phyloP scores from a whole-genome alignment of 2,329 filamentous ascomycete genomes.

The Neodidymelliopsis sp. region DNA sequence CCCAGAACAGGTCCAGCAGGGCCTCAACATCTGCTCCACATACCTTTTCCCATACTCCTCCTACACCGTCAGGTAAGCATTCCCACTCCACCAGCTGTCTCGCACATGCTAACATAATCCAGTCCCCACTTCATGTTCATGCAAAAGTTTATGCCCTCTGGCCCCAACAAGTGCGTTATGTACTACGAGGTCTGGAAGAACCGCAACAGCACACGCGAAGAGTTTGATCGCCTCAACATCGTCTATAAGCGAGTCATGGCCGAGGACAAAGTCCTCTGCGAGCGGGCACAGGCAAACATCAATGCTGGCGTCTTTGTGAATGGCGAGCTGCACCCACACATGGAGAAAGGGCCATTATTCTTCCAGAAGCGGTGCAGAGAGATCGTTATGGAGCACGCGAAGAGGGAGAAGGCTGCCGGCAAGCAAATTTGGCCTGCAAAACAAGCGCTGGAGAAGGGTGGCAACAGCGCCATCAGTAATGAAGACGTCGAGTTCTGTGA shows the following conservation, averaged over 20 bases:
- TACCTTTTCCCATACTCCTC: slow-evolving; percentile 44
- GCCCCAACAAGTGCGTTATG: slow-evolving; percentile 62
- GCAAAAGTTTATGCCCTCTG: slow-evolving; percentile 66
- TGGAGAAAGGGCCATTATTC: slow-evolving; percentile 66
- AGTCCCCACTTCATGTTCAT: slow-evolving; percentile 66
- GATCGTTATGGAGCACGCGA: slow-evolving; percentile 56
- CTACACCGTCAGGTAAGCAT: slow-evolving; percentile 39
- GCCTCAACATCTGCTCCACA: slow-evolving; percentile 41
- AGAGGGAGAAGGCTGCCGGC: slow-evolving; percentile 55
- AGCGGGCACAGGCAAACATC: slow-evolving; percentile 66
- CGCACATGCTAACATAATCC: slow-evolving; percentile 12
- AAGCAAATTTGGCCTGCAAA: slow-evolving; percentile 63
- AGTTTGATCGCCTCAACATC: slow-evolving; percentile 64
- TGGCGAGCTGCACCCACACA: slow-evolving; percentile 67
- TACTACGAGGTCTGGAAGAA: slow-evolving; percentile 70
- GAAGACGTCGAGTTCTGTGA: slow-evolving; percentile 40
- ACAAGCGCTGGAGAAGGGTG: slow-evolving; percentile 35
- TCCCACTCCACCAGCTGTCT: no score
- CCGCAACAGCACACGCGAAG: slow-evolving; percentile 65
- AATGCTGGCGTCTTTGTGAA: slow-evolving; percentile 68
- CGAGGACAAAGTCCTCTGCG: slow-evolving; percentile 70
- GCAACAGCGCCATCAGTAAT: slow-evolving; percentile 28
- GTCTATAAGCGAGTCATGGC: slow-evolving; percentile 71
- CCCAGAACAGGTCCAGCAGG: slow-evolving; percentile 32
- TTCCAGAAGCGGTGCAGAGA: slow-evolving; percentile 63